These are phyloP conservation scores for Tylopilus sp. DNA, from an alignment of 768 basidiomycete genomes.

Conservation along the genomic window DNA sequence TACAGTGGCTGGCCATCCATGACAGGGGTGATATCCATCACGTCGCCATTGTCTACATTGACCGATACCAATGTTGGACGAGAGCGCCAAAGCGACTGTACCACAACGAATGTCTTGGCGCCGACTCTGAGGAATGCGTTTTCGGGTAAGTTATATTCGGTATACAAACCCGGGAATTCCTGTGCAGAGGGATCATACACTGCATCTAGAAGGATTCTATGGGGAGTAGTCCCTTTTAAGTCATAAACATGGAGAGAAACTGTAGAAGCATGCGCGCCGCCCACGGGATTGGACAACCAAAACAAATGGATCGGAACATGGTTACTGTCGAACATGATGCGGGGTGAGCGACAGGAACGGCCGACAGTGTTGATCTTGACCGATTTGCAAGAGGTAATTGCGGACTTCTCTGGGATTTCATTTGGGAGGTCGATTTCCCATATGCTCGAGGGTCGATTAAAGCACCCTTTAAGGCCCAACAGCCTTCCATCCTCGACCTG, in stretches of 20 bases:
- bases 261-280: constrained; percentile 60
- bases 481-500: constrained; percentile 52
- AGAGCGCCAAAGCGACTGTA: constrained; percentile 53
- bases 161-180: constrained; percentile 64
- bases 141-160: constrained; percentile 43
- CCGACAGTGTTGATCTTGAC: constrained; percentile 37
- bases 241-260: constrained; percentile 46
- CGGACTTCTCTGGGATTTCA: not conserved
- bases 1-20: constrained; percentile 24
- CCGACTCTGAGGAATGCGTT: constrained; percentile 37
- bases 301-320: constrained; percentile 32
- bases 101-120: constrained; percentile 23
- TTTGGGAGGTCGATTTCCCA: constrained; percentile 44
- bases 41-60: constrained; percentile 36
- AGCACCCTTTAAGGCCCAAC: constrained; percentile 57
- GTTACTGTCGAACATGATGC: constrained; percentile 34
- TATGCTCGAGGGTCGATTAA: constrained; percentile 55
- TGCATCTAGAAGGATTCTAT: constrained; percentile 37
- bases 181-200: constrained; percentile 36
- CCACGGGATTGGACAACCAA: constrained; percentile 53
- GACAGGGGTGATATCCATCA: constrained; percentile 32
- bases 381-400: constrained; percentile 19
- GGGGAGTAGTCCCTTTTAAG: constrained; percentile 19
- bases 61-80: constrained; percentile 49
- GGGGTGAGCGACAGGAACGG: constrained; percentile 58